Evolutionary conservation across 257 asterid genomes (phyloP), one percentile per base, ranked within the genome.

Genomic region (Salvia miltiorrhiza): DNA sequence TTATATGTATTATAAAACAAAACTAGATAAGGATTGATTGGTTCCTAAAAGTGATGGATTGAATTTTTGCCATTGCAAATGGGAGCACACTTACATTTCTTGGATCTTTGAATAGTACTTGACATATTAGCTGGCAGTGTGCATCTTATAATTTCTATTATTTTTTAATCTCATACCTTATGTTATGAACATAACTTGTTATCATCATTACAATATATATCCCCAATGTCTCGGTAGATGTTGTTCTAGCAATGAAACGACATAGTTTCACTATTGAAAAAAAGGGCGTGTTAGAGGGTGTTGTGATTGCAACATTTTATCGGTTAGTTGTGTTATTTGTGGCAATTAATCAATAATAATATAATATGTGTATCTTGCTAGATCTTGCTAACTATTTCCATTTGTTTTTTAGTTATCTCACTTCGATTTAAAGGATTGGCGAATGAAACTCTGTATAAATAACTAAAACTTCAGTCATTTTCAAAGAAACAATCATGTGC

Each of bases 401-500:
- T 10, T 50, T 53, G 14, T 37, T 3, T 43, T 19, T 44, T 48
- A 19, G 62, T 63, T 14, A 28, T 44, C n/a, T 66, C 41, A 69
- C 2, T 10, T 23, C 35, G 33, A 17, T 62, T 23, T 32, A 63
- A 58, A 50, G 14, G 16, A 45, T 69, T 33, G 43, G 23, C 17
- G 24, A 58, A 12, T 13, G 61, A 45, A 40, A 70, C 24, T 74
- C 45, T 10, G 3, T 24, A 62, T 19, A 21, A 32, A 43, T 43
- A 45, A 63, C 43, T 52, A 40, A 69, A 11, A 21, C 17, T 55
- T 21, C 45, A 32, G 79, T 83, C 82, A 7, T 45, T 60, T 17
- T 75, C 84, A 73, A 48, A 28, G 12, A 68, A 45, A 66, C 76
- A 74, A 55, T 54, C 85, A 75, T 70, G 77, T 75, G 78, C 80